A percentile compares a stretch with the other conserved stretches of the same genome.
phyloP scores from a whole-genome alignment of 2,329 filamentous ascomycete genomes.

The Pseudomassariella vexata region DNA sequence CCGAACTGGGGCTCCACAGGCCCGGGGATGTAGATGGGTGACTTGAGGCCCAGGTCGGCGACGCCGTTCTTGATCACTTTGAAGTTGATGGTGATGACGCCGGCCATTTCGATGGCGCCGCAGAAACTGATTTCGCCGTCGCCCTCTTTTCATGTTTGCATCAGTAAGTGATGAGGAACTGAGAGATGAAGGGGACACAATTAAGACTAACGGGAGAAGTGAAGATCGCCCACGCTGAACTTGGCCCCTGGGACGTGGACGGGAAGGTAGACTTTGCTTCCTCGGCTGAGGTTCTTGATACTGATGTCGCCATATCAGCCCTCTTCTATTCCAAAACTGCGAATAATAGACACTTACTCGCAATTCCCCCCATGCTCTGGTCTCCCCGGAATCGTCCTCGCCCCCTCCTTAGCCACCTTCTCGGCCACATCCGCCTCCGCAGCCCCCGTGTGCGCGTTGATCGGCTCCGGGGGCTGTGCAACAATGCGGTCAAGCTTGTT shows the following conservation, averaged over 20 bases:
- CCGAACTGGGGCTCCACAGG: conserved; percentile 86
- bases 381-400: conserved; percentile 76
- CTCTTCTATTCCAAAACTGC: conserved; percentile 2
- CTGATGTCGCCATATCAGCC: conserved; percentile 6
- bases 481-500: conserved; percentile 64
- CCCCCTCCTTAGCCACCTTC: conserved; percentile 71
- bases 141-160: conserved; percentile 48
- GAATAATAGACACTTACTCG: conserved; percentile 38
- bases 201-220: conserved; percentile 59
- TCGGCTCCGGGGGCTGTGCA: conserved; percentile 67
- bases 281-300: conserved; percentile 78
- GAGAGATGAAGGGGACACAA: background rate
- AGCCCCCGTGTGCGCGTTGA: conserved; percentile 67
- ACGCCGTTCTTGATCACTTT: conserved; percentile 79
- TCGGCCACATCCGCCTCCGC: conserved; percentile 52
- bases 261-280: conserved; percentile 78
- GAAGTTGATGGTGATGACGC: conserved; percentile 86
- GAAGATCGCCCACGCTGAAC: conserved; percentile 83
- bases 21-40: conserved; percentile 78
- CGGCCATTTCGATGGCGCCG: conserved; percentile 91
- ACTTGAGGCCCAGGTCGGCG: conserved; percentile 68
- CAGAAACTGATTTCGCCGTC: conserved; percentile 90
- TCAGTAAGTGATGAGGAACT: background rate
- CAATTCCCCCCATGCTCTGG: conserved; percentile 89
- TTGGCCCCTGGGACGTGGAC: conserved; percentile 84